phyloP scores from a whole-genome alignment of 2,329 filamentous ascomycete genomes.

The Exophiala lecanii-corni region DNA sequence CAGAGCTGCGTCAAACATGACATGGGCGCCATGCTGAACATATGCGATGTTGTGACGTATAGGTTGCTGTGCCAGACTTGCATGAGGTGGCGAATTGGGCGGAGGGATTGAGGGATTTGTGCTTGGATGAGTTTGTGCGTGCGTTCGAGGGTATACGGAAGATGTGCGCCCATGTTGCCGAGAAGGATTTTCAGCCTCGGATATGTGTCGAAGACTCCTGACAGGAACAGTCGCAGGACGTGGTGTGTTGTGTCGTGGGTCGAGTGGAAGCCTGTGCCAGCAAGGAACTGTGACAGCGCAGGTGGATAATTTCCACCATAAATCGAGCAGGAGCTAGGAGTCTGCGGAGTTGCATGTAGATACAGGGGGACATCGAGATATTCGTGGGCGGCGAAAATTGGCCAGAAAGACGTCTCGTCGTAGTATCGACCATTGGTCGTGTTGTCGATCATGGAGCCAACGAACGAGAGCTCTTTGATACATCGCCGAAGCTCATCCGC shows the following conservation, averaged over 20 bases:
- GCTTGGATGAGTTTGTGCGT: slow-evolving; percentile 17
- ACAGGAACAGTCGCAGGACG: slow-evolving; percentile 44
- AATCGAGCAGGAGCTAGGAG: slow-evolving; percentile 28
- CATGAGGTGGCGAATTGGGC: slow-evolving; percentile 32
- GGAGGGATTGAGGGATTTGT: slow-evolving; percentile 22
- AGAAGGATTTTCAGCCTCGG: slow-evolving; percentile 53
- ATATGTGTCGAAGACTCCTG: slow-evolving; percentile 52
- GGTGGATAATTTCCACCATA: slow-evolving; percentile 19
- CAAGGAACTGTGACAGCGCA: slow-evolving; percentile 13
- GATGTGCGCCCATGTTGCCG: slow-evolving; percentile 49
- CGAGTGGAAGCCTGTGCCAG: slow-evolving; percentile 32
- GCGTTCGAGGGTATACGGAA: slow-evolving; percentile 53
- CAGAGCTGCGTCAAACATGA: slow-evolving; percentile 34
- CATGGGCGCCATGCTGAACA: slow-evolving; percentile 48
- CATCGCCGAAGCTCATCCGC: slow-evolving; percentile 36
- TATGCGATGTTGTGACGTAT: slow-evolving; percentile 55
- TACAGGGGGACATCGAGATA: slow-evolving; percentile 50
- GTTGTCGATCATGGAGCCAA: slow-evolving; percentile 47
- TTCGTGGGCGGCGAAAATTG: slow-evolving; percentile 40
- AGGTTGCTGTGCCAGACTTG: slow-evolving; percentile 54
- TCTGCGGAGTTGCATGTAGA: slow-evolving; percentile 40
- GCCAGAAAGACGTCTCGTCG: slow-evolving; percentile 41
- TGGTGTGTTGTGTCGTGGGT: slow-evolving; percentile 32
- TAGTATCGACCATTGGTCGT: slow-evolving; percentile 34
- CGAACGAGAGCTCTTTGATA: slow-evolving; percentile 42